Percentiles rank a stretch among this genome's conserved stretches.
Evolutionary conservation across 345 rosid species (phyloP).

Genomic region (Citrus glauca): DNA sequence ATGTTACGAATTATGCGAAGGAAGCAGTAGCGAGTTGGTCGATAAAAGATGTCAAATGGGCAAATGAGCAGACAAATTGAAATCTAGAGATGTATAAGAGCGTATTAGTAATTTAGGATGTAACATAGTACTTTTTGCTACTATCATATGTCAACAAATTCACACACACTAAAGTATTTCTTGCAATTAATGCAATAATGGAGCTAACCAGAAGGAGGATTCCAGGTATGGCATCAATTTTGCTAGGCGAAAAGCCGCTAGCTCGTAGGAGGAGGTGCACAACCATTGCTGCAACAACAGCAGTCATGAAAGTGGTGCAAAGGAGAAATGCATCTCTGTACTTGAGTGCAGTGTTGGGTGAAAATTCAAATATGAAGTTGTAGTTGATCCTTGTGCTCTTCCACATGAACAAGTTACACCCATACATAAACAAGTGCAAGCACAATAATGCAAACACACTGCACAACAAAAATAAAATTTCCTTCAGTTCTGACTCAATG

Average conservation of each 20-base stretch:
- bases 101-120: neutral
- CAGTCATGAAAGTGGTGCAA: constrained; percentile 86
- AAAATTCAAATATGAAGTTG: constrained; percentile 81
- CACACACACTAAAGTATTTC: neutral
- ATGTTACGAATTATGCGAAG: constrained; percentile 73
- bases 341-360: constrained; percentile 70
- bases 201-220: constrained; percentile 59
- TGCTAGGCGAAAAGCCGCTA: constrained; percentile 41
- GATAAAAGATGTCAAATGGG: constrained; percentile 76
- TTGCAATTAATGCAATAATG: neutral
- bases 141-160: neutral
- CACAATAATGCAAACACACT: constrained; percentile 84
- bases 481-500: neutral
- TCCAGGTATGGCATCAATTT: constrained; percentile 86
- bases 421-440: constrained; percentile 91
- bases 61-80: constrained; percentile 57
- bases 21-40: constrained; percentile 82
- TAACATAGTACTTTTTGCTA: neutral
- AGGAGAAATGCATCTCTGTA: constrained; percentile 84
- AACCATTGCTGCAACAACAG: constrained; percentile 83
- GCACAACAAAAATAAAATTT: constrained; percentile 17
- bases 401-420: constrained; percentile 92
- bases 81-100: constrained; percentile 34
- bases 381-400: constrained; percentile 73
- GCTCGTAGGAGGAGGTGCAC: constrained; percentile 74